These are phyloP conservation scores for Xylaria intraflava DNA, from an alignment of 495 filamentous ascomycete species.

Conservation along the genomic window DNA sequence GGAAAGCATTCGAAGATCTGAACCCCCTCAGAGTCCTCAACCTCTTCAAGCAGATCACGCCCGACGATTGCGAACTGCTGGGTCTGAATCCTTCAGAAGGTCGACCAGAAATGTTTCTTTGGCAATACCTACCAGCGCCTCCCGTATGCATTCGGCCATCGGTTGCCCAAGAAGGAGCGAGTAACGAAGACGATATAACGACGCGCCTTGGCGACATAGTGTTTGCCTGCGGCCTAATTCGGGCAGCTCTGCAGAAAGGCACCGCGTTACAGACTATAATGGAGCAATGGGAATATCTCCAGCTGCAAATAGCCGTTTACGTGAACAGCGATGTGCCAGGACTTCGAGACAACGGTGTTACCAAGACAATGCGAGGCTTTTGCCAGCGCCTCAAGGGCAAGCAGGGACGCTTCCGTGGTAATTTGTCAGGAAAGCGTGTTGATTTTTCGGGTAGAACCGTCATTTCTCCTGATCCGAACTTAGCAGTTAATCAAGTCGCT, in stretches of 20 bases:
- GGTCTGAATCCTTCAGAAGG: constrained; percentile 82
- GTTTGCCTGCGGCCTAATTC: constrained; percentile 75
- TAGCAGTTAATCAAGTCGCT: constrained; percentile 89
- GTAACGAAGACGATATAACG: constrained; percentile 93
- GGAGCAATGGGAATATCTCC: constrained; percentile 97
- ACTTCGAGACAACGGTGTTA: constrained; percentile 64
- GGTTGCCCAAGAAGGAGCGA: constrained; percentile 82
- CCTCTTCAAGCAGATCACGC: constrained; percentile 80
- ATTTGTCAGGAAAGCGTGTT: constrained; percentile 94
- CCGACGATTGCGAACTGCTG: constrained; percentile 81
- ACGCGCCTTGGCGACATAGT: constrained; percentile 92
- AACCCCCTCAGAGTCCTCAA: constrained; percentile 85
- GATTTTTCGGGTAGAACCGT: constrained; percentile 97
- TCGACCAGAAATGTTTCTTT: constrained; percentile 93
- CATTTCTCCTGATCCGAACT: constrained; percentile 93
- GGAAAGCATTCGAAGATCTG: constrained; percentile 88
- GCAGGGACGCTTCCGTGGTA: constrained; percentile 93
- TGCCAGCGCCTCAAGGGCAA: constrained; percentile 95
- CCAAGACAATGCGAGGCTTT: constrained; percentile 82
- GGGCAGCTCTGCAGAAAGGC: constrained; percentile 70
- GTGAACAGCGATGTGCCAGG: constrained; percentile 96
- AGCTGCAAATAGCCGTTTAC: constrained; percentile 91
- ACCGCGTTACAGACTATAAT: constrained; percentile 81
- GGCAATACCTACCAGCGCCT: constrained; percentile 91
- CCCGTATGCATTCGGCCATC: constrained; percentile 91